phyloP scores from a whole-genome alignment of 129 eudicot species.

The Flaveria trinervia region DNA sequence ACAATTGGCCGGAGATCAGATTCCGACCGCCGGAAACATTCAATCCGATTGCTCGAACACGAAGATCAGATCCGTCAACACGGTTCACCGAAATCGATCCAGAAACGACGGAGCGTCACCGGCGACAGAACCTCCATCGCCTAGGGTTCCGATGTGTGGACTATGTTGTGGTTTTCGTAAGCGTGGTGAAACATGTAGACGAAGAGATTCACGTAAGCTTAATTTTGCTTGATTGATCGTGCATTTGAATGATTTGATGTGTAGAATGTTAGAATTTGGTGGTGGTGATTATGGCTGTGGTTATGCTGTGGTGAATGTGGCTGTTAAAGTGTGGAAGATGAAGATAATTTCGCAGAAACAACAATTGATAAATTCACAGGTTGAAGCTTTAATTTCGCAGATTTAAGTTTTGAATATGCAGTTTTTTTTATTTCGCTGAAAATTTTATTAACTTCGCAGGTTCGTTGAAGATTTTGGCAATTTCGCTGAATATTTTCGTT shows the following conservation, averaged over 20 bases:
- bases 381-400: too few species aligned
- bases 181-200: conserved; percentile 29
- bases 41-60: not conserved
- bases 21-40: conserved; percentile 20
- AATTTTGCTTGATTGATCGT: conserved; percentile 8
- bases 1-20: conserved; percentile 5
- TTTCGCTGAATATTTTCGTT: too few species aligned
- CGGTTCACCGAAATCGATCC: conserved; percentile 55
- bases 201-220: conserved; percentile 26
- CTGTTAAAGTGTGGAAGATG: too few species aligned
- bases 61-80: conserved; percentile 28
- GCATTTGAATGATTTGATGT: not conserved
- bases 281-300: too few species aligned
- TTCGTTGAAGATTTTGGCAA: too few species aligned
- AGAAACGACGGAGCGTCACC: conserved; percentile 52
- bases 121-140: conserved; percentile 70
- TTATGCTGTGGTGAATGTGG: too few species aligned
- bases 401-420: too few species aligned
- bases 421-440: too few species aligned
- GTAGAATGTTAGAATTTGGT: not conserved
- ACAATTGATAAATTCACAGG: too few species aligned
- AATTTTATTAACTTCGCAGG: too few species aligned
- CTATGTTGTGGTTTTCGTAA: conserved; percentile 57
- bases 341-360: too few species aligned
- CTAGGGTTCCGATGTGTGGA: conserved; percentile 68